phyloP scores from a whole-genome alignment of 495 filamentous ascomycete species.

The Hypoxylon lenormandii region DNA sequence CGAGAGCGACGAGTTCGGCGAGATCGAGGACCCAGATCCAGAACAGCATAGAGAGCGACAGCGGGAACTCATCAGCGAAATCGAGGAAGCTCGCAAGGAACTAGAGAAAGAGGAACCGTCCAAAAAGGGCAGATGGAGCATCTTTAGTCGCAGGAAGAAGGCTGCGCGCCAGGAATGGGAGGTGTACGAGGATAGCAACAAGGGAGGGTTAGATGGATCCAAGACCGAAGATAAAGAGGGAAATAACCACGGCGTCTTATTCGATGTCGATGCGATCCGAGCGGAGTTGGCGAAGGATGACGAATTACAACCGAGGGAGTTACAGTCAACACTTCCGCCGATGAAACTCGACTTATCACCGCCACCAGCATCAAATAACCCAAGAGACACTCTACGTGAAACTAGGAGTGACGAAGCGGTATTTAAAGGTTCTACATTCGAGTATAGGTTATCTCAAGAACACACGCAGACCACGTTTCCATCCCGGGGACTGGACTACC shows the following conservation, averaged over 20 bases:
- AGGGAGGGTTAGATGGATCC: conserved; percentile 42
- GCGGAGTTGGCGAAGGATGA: conserved; percentile 81
- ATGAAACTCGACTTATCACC: conserved; percentile 78
- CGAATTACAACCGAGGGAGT: conserved; percentile 76
- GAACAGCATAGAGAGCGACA: conserved; percentile 90
- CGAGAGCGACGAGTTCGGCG: conserved; percentile 90
- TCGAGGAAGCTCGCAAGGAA: conserved; percentile 91
- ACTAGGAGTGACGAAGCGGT: conserved; percentile 63
- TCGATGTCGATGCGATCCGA: conserved; percentile 95
- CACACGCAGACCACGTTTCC: conserved; percentile 46
- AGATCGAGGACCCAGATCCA: conserved; percentile 97
- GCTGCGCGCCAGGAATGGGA: conserved; percentile 91
- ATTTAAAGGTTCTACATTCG: conserved; percentile 44
- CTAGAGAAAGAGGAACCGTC: conserved; percentile 72
- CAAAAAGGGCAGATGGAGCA: conserved; percentile 69
- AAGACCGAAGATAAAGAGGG: conserved; percentile 60
- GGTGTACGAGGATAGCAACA: conserved; percentile 77
- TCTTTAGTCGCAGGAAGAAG: conserved; percentile 83
- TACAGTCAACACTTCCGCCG: conserved; percentile 87
- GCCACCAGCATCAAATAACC: conserved; percentile 45
- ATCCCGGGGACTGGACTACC: conserved; percentile 12
- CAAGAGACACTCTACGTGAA: conserved; percentile 59
- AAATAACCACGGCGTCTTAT: conserved; percentile 74
- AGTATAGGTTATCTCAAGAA: conserved; percentile 53
- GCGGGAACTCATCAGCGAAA: conserved; percentile 92